Conservation (phyloP, 2,329 filamentous ascomycete genomes). For the Colletotrichum trifolii region DNA sequence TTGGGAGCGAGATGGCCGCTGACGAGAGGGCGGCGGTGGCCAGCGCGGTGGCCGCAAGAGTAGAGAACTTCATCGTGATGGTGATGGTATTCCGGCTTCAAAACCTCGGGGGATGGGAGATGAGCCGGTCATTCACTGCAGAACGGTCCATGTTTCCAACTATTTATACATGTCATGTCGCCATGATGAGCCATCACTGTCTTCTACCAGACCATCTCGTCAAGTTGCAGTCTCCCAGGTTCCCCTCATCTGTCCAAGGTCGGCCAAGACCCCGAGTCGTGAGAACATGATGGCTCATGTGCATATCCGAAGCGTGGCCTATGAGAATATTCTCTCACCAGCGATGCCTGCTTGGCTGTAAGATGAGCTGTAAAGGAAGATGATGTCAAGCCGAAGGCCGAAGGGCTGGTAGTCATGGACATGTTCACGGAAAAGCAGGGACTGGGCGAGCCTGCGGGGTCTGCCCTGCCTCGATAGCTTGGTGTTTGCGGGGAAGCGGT, state of each 20-base stretch:
- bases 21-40: conserved; percentile 15
- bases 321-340: not conserved
- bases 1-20: conserved; percentile 30
- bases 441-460: conserved; percentile 16
- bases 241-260: conserved; percentile 28
- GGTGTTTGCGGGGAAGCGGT: conserved; percentile 24
- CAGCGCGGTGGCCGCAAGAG: conserved; percentile 14
- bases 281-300: not conserved
- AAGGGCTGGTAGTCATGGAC: not conserved
- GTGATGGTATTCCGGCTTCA: not conserved
- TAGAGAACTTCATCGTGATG: conserved; percentile 8
- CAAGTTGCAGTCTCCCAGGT: conserved; percentile 20
- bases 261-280: conserved; percentile 10
- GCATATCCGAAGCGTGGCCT: conserved; percentile 20
- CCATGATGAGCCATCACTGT: not conserved
- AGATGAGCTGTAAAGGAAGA: not conserved
- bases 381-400: conserved; percentile 4
- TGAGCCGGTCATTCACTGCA: not conserved
- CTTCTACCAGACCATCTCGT: not conserved
- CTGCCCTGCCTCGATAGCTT: not conserved
- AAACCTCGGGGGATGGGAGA: not conserved
- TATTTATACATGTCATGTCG: conserved; percentile 12
- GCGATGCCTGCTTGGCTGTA: not conserved
- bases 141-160: not conserved
- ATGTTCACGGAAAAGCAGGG: conserved; percentile 31